Evolutionary conservation across 108 stramenopile genomes (phyloP), one percentile per base, ranked within the genome.

Genomic region (Cyclostephanos tholiformis): DNA sequence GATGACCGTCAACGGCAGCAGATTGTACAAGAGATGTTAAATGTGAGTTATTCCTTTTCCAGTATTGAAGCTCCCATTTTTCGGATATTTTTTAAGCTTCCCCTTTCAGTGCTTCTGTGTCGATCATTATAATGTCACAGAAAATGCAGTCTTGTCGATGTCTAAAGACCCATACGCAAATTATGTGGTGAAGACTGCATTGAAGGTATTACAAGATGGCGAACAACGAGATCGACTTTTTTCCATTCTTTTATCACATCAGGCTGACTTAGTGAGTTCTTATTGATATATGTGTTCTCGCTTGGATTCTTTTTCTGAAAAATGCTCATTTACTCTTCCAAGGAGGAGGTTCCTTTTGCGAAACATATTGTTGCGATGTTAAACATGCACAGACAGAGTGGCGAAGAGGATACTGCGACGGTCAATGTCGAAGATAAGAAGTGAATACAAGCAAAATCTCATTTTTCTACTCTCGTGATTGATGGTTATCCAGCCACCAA

Each of bases 111-210:
- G 35, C 30, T 30, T 51, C n/a, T 51, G 48, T 27, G 32, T 67
- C 46, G 49, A 67, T 53, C 32, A 41, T 22, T 23, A 22, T 20
- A 39, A 36, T 6, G 88, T 81, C 23, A 51, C 44, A 55, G 75
- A 75, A 39, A 67, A 73, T 60, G 75, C 63, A 12, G 46, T 63
- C 2, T 59, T 96, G 9, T 79, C 95, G 65, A 95, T 98, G 87
- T 87, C 89, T 23, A 76, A 85, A 43, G 97, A 98, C 75, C 90
- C 94, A 0, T 98, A 94, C 63, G 97, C 95, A 44, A 98, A 98
- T 83, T 98, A 90, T 65, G 89, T 93, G 43, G 88, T 90, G 29
- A 74, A 65, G 10, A 74, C 89, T 30, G 85, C 87, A 19, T 65
- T 89, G 26, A 86, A 89, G 61, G 91, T 89, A 12, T 73, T 88